Base-by-base conservation (phyloP, 352 stramenopile species). In the Globisporangium splendens region DNA sequence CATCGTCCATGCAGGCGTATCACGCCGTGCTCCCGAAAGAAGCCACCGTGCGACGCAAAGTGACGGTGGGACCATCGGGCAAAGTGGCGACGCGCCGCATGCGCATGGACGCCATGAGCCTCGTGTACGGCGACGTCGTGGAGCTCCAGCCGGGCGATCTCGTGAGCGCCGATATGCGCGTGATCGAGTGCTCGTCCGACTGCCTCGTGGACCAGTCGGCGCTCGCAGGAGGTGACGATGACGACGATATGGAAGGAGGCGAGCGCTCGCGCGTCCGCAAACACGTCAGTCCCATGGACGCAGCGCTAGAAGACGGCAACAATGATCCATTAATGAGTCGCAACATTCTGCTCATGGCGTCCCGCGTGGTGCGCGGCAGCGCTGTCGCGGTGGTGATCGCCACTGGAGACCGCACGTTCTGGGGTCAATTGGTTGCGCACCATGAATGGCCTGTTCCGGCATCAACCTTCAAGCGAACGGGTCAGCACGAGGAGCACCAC, bases 121-220 rank as follows among this genome's bases (percentile, higher is more conserved):
- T 98, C 28, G 93, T 98, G 13, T 73, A 82, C 24, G 93, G 93
- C 18, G 95, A 98, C 56, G 75, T 98, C n/a, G 83, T 98, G 38
- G 79, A 95, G 57, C 70, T 98, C 42, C 78, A 89, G 41, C 83
- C 68, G 38, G 91, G 91, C 0, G 92, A 98, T 60, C 63, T 95
- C 15, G 85, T 98, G 10, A 88, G 89, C 15, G 95, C 93, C 0
- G 95, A 98, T 61, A 54, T 91, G 54, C 79, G 85, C 56, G 73
- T 96, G 11, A 61, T 93, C 41, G 77, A 91, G 62, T 92, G 82
- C 70, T 93, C 85, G 14, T 49, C 66, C 15, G 79, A 96, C 68
- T 94, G 82, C 47, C 56, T 87, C 18, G 77, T 92, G 53, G 79
- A 92, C 54, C 82, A 90, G 53, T 63, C 68, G 51, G 70, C 46